phyloP scores from a whole-genome alignment of 2,329 filamentous ascomycete species.

The Colletotrichum trifolii region DNA sequence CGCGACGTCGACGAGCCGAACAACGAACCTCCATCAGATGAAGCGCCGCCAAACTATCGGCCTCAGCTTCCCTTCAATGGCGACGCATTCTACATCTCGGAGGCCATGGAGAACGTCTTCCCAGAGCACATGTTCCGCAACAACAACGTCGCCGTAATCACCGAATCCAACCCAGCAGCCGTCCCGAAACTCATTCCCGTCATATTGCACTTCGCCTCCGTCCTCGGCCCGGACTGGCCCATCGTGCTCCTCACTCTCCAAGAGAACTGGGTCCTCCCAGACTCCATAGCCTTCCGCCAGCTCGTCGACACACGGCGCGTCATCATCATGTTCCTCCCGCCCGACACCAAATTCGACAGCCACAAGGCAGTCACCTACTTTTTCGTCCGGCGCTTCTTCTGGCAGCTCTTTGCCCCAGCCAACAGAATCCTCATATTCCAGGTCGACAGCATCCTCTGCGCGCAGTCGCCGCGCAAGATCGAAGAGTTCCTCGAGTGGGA shows the following conservation, averaged over 20 bases:
- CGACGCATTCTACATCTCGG: conserved; percentile 6
- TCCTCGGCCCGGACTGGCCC: conserved; percentile 56
- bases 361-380: conserved; percentile 48
- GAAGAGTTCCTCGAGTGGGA: conserved; percentile 52
- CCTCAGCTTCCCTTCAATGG: neutral
- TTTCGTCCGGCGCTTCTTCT: conserved; percentile 49
- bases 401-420: conserved; percentile 48
- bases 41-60: neutral
- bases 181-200: conserved; percentile 47
- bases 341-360: conserved; percentile 46
- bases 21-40: too few species aligned
- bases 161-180: conserved; percentile 42
- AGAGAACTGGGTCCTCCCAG: conserved; percentile 39
- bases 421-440: conserved; percentile 51
- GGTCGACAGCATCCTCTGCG: conserved; percentile 51
- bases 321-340: conserved; percentile 51
- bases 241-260: conserved; percentile 55
- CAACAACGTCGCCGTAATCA: conserved; percentile 47
- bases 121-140: conserved; percentile 14
- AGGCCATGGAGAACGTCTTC: conserved; percentile 4
- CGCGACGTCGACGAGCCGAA: neutral
- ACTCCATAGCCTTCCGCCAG: conserved; percentile 45
- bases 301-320: conserved; percentile 47
- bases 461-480: conserved; percentile 41
- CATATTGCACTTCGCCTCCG: conserved; percentile 51